phyloP scores from a whole-genome alignment of 1,139 yeast species.

The Zygosaccharomyces sapae region DNA sequence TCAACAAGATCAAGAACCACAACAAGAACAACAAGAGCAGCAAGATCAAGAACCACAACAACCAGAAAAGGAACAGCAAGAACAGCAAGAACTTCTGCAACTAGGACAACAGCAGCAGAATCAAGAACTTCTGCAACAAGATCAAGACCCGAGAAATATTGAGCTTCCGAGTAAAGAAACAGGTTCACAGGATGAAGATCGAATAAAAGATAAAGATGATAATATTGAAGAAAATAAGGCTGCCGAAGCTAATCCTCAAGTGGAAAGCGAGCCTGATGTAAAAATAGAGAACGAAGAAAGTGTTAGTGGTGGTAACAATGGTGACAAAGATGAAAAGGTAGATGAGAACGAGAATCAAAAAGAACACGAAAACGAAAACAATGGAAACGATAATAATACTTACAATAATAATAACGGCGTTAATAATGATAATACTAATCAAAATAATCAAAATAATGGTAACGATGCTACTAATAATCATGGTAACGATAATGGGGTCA shows the following conservation, averaged over 20 bases:
- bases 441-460: slow-evolving; percentile 1
- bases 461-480: slow-evolving; percentile 1
- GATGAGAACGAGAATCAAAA: background rate
- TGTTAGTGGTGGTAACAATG: slow-evolving; percentile 6
- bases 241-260: slow-evolving; percentile 3
- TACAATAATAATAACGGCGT: slow-evolving; percentile 3
- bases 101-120: background rate
- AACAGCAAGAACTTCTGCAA: background rate
- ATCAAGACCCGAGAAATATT: background rate
- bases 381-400: background rate
- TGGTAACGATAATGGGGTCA: slow-evolving; percentile 6
- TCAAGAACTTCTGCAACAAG: background rate
- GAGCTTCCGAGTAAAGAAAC: slow-evolving; percentile 5
- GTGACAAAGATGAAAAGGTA: slow-evolving; percentile 3
- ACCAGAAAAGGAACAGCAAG: background rate
- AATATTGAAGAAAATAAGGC: slow-evolving; percentile 6
- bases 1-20: background rate
- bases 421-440: slow-evolving; percentile 5
- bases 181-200: slow-evolving; percentile 6
- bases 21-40: background rate
- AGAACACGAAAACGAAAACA: background rate
- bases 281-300: slow-evolving; percentile 7
- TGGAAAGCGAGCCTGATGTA: background rate
- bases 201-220: slow-evolving; percentile 4
- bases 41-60: background rate